These are phyloP conservation scores for Rhododendron henanense DNA, from an alignment of 148 eudicot species.

Conservation along the genomic window DNA sequence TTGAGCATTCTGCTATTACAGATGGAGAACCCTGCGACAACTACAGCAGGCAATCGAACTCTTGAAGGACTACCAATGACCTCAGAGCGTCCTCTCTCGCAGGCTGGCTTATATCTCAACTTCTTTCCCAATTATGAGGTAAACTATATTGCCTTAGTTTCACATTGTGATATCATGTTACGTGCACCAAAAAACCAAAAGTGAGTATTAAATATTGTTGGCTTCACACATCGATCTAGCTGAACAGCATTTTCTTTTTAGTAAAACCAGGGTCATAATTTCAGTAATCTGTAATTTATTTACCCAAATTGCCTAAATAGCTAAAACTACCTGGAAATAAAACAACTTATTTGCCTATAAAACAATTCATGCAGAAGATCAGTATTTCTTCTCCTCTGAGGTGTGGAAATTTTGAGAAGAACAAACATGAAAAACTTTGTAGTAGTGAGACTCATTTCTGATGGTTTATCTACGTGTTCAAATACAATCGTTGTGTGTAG, in stretches of 20 bases:
- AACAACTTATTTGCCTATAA: background rate
- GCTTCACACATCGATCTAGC: background rate
- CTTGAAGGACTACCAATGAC: slow-evolving; percentile 31
- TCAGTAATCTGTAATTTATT: background rate
- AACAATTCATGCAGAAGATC: background rate
- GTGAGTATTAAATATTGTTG: background rate
- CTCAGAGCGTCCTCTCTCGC: slow-evolving; percentile 22
- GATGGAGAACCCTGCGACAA: slow-evolving; percentile 27
- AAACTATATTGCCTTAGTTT: background rate
- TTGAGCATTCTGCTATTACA: slow-evolving; percentile 16
- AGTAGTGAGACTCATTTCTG: background rate
- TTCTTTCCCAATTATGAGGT: slow-evolving; percentile 28
- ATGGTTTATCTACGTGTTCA: background rate
- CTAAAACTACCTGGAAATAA: too few relatives aligned
- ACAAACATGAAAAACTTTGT: background rate
- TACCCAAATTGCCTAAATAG: background rate
- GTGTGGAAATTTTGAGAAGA: background rate
- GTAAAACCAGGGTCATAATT: background rate
- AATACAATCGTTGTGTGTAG: background rate
- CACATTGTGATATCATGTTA: background rate
- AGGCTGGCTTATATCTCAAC: slow-evolving; percentile 23
- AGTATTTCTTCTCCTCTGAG: background rate
- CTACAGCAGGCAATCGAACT: slow-evolving; percentile 16
- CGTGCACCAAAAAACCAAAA: background rate
- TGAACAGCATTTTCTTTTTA: background rate